Evolutionary conservation across 805 yeast genomes (phyloP), one percentile per base, ranked within the genome.

Genomic region (Lachancea kluyveri): DNA sequence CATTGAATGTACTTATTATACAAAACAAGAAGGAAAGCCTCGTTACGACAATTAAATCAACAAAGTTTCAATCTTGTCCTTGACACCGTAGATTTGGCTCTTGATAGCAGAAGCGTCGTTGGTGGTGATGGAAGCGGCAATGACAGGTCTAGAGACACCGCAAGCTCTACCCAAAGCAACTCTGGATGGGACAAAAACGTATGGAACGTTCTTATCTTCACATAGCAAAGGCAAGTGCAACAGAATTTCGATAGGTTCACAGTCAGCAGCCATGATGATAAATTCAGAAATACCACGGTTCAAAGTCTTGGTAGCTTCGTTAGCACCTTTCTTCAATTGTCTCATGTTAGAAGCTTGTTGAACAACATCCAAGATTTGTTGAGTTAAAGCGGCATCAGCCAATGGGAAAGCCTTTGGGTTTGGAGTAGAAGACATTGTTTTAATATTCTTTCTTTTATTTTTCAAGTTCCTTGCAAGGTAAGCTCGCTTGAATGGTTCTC

Each of bases 201-300:
- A 92, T 45, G 98, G 96, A 49, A 92, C 98, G 73, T 92, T 92
- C 77, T 92, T 92, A 70, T 92, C 99, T 72, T 92, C 99, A 68
- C 99, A 92, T 55, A 92, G 74, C 55, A 92, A 76, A 31, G 99
- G 99, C 64, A 92, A 76, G 64, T 92, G 98, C 67, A 92, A 77
- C 59, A 92, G 79, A 65, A 92, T 90, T 72, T 92, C 99, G 60
- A 92, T 88, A 55, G 99, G 99, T 69, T 88, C 95, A 56, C 98
- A 87, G 63, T 92, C 99, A 54, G 98, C 99, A 48, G 99, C 98
- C 96, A 92, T 86, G 70, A 90, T 85, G 66, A 90, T 88, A 75
- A 90, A 90, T 72, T 90, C 98, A 55, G 96, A 84, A 59, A 90
- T 90, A 79, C 98, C 98, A 75, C 97, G 84, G 83, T 90, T 90